Percentiles rank a stretch among this genome's conserved stretches.
Conservation (phyloP, 768 basidiomycete genomes). For the Lanmaoa rubissima region DNA sequence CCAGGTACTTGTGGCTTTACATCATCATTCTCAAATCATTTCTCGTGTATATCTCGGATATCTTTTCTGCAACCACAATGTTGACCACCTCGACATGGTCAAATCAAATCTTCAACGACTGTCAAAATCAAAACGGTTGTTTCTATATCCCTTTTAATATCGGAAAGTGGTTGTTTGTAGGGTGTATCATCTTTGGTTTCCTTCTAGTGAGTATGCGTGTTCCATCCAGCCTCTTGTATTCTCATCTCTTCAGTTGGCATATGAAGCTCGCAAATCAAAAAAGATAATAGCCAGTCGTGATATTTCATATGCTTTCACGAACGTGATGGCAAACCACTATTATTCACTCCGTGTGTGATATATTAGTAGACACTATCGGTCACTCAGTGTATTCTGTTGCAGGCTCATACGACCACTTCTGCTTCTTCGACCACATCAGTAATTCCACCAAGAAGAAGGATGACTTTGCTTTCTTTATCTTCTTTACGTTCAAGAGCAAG, state of each 20-base stretch:
- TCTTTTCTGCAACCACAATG: slow-evolving; percentile 97
- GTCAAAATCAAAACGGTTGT: slow-evolving; percentile 61
- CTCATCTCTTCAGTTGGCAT: slow-evolving; percentile 61
- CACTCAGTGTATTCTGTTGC: background rate
- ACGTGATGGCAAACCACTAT: slow-evolving; percentile 95
- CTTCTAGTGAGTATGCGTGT: slow-evolving; percentile 59
- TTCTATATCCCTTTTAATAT: slow-evolving; percentile 84
- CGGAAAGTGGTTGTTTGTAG: slow-evolving; percentile 96
- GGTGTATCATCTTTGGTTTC: slow-evolving; percentile 98
- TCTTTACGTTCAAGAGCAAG: slow-evolving; percentile 98
- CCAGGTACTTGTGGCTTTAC: slow-evolving; percentile 91
- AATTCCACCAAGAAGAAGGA: slow-evolving; percentile 95
- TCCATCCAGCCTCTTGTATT: background rate
- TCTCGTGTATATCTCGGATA: slow-evolving; percentile 95
- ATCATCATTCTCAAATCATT: slow-evolving; percentile 92
- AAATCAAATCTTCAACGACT: slow-evolving; percentile 84
- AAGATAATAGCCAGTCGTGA: slow-evolving; percentile 94
- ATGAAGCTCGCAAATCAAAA: slow-evolving; percentile 89
- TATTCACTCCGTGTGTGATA: slow-evolving; percentile 83
- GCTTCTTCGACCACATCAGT: slow-evolving; percentile 96
- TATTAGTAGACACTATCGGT: background rate
- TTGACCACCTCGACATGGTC: slow-evolving; percentile 89
- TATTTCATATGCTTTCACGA: slow-evolving; percentile 98
- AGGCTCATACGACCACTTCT: slow-evolving; percentile 97
- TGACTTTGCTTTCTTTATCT: slow-evolving; percentile 98